Conservation (phyloP, 179 eudicot genomes). For the Spinacia oleracea region DNA sequence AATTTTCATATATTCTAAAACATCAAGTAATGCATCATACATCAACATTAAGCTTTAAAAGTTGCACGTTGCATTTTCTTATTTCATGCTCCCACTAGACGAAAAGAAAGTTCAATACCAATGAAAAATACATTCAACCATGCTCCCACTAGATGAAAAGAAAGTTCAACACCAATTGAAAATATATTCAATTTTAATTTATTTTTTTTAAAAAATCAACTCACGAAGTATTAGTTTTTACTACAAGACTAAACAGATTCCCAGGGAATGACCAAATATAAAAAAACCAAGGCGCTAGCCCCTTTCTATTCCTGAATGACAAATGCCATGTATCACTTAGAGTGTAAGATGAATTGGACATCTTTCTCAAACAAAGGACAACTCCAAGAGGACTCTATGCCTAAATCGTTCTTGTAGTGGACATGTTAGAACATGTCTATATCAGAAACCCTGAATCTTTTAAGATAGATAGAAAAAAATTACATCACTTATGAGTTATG, state of each 20-base stretch:
- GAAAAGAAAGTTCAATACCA: not conserved
- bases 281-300: not conserved
- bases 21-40: not conserved
- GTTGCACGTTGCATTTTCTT: no score
- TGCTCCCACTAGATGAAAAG: not conserved
- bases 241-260: not conserved
- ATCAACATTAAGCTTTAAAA: not conserved
- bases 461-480: not conserved
- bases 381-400: not conserved
- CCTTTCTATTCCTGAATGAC: not conserved
- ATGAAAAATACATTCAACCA: not conserved
- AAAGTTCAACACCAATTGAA: not conserved
- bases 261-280: not conserved
- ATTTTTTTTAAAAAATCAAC: no score
- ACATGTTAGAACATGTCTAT: not conserved
- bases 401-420: constrained; percentile 6
- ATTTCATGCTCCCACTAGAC: not conserved
- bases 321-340: not conserved
- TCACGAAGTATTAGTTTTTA: not conserved
- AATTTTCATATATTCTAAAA: not conserved
- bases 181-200: not conserved
- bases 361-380: constrained; percentile 5
- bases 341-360: not conserved
- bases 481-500: not conserved
- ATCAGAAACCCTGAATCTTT: not conserved